Evolutionary conservation across 331 rosid species (phyloP).

Genomic region (Acacia pycnantha): DNA sequence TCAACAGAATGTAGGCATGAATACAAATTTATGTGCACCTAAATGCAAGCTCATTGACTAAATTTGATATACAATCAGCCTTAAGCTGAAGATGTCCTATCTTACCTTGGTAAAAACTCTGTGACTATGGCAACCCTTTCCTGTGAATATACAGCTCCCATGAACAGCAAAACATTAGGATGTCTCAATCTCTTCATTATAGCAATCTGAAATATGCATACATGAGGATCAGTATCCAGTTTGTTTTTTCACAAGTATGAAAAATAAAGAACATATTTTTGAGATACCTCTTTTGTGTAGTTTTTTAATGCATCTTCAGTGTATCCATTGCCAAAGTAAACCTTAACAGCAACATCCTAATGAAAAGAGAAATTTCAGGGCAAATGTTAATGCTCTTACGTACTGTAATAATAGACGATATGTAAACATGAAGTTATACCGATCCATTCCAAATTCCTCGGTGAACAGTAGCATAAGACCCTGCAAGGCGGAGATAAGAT

Average conservation of each 20-base stretch:
- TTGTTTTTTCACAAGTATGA: slow-evolving; percentile 26
- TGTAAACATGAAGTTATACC: slow-evolving; percentile 35
- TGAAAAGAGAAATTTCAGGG: slow-evolving; percentile 13
- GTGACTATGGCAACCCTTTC: slow-evolving; percentile 75
- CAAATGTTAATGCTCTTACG: background rate
- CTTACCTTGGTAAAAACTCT: slow-evolving; percentile 74
- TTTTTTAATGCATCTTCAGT: background rate
- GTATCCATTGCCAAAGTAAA: slow-evolving; percentile 30
- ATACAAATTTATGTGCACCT: slow-evolving; percentile 12
- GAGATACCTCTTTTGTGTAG: background rate
- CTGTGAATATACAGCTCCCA: slow-evolving; percentile 78
- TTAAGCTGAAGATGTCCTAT: slow-evolving; percentile 1
- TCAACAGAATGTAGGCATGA: background rate
- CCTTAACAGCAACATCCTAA: slow-evolving; percentile 79
- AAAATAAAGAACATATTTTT: background rate
- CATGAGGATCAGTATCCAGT: slow-evolving; percentile 21
- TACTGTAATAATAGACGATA: slow-evolving; percentile 13
- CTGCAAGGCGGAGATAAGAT: slow-evolving; percentile 38
- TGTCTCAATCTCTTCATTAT: slow-evolving; percentile 88
- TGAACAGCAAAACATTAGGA: slow-evolving; percentile 78
- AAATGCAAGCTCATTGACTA: slow-evolving; percentile 11
- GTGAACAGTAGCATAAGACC: slow-evolving; percentile 67
- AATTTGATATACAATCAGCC: slow-evolving; percentile 16
- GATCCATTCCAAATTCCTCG: slow-evolving; percentile 84
- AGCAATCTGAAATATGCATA: slow-evolving; percentile 50